Evolutionary conservation across 306 rosid genomes (phyloP).

Genomic region (Castanea sativa): DNA sequence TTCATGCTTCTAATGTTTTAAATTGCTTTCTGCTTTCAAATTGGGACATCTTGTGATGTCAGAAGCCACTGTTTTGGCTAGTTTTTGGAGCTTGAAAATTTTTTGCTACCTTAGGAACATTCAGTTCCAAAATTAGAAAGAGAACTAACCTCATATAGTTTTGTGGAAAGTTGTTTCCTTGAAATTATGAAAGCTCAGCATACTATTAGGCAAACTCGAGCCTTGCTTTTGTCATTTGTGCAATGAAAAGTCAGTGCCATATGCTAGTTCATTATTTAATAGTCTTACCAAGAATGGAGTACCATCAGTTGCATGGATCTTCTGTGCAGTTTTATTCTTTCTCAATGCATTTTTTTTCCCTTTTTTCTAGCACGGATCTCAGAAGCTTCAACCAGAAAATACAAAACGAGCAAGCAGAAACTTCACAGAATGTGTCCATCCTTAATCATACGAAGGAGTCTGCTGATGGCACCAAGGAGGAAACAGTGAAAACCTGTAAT

Average conservation of each 20-base stretch:
- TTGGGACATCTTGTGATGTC: not conserved
- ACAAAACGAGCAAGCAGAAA: slow-evolving; percentile 10
- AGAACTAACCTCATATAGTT: not conserved
- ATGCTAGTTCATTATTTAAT: not conserved
- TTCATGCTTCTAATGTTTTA: not conserved
- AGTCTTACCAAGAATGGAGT: not conserved
- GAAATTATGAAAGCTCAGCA: not conserved
- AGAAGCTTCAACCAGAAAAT: slow-evolving; percentile 9
- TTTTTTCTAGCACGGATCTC: slow-evolving; percentile 15
- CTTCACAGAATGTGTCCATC: slow-evolving; percentile 8
- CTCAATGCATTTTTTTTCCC: not conserved
- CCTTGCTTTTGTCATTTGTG: not conserved
- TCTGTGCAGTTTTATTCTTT: not conserved
- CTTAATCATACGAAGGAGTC: slow-evolving; percentile 14
- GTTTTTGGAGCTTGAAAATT: not conserved
- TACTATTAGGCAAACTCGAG: not conserved
- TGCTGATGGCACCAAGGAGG: slow-evolving; percentile 24
- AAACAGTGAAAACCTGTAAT: slow-evolving; percentile 44
- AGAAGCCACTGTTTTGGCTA: not conserved
- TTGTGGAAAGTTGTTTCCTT: not conserved
- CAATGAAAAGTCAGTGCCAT: not conserved
- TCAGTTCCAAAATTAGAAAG: not conserved
- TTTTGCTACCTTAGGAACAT: not conserved
- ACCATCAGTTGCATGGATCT: not conserved
- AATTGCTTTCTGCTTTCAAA: not conserved